Evolutionary conservation across 1,139 yeast species (phyloP).

Genomic region (Spencermartinsiella ligniputridi): DNA sequence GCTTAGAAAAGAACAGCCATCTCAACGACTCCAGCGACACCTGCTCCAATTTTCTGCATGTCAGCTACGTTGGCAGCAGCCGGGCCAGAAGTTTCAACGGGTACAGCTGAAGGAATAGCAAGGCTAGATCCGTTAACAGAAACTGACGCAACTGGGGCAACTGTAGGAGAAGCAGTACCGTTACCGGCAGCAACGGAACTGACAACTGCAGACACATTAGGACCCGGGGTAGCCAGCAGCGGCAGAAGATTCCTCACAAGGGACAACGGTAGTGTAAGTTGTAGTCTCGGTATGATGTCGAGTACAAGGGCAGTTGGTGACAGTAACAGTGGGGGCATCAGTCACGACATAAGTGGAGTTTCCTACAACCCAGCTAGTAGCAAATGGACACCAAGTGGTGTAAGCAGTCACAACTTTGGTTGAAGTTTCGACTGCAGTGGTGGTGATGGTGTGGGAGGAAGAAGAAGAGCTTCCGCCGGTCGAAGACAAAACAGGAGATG

Average conservation of each 20-base stretch:
- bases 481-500: conserved; percentile 19
- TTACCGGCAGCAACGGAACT: conserved; percentile 14
- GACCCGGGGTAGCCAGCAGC: too few species aligned
- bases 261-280: conserved; percentile 39
- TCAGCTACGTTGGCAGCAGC: conserved; percentile 6
- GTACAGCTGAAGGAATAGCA: conserved; percentile 12
- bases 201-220: too few species aligned
- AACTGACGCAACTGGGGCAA: conserved; percentile 21
- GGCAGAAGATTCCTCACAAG: conserved; percentile 25
- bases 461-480: conserved; percentile 29
- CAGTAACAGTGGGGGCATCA: conserved; percentile 40
- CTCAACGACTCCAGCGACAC: conserved; percentile 36
- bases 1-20: conserved; percentile 29
- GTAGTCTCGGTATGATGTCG: conserved; percentile 46
- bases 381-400: conserved; percentile 42
- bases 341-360: conserved; percentile 38
- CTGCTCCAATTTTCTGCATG: conserved; percentile 23
- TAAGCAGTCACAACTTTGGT: conserved; percentile 34
- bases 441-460: conserved; percentile 32
- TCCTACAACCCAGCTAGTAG: conserved; percentile 39
- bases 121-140: background rate
- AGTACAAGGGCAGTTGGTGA: conserved; percentile 51
- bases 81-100: conserved; percentile 16
- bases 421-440: conserved; percentile 27
- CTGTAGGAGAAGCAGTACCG: conserved; percentile 14